A percentile compares a stretch with the other conserved stretches of the same genome.
Evolutionary conservation across 2,329 filamentous ascomycete genomes (phyloP).

Genomic region (Blumeriella jaapii): DNA sequence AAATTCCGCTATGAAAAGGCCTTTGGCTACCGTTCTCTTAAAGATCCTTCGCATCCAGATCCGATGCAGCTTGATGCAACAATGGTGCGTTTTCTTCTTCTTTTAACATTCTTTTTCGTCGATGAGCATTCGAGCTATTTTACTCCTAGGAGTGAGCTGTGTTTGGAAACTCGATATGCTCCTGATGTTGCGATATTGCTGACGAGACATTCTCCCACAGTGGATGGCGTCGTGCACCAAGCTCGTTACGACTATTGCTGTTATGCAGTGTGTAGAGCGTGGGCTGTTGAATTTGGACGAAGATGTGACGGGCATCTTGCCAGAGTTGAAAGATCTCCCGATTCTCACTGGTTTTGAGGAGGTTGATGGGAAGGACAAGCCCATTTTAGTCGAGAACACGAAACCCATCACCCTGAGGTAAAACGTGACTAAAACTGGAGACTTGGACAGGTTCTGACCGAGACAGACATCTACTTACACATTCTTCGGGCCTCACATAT

Average conservation of each 20-base stretch:
- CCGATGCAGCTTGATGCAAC: conserved; percentile 48
- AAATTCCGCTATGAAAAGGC: conserved; percentile 28
- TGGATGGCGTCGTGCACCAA: conserved; percentile 50
- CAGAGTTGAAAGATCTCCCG: conserved; percentile 20
- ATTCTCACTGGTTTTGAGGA: conserved; percentile 22
- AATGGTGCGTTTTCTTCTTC: too few relatives aligned
- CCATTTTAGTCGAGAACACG: conserved; percentile 14
- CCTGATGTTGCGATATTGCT: too few relatives aligned
- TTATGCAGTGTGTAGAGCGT: conserved; percentile 46
- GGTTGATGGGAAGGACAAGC: conserved; percentile 10
- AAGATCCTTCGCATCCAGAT: conserved; percentile 37
- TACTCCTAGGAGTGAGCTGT: too few relatives aligned
- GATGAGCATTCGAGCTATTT: too few relatives aligned
- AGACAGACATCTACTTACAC: conserved; percentile 20
- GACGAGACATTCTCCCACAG: too few relatives aligned
- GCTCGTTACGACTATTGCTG: conserved; percentile 38
- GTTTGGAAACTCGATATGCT: too few relatives aligned
- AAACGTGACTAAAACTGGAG: too few relatives aligned
- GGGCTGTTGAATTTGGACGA: conserved; percentile 38
- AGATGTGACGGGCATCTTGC: conserved; percentile 19
- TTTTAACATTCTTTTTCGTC: too few relatives aligned
- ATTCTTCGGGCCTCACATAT: conserved; percentile 21
- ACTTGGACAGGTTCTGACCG: too few relatives aligned
- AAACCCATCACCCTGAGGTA: conserved; percentile 25
- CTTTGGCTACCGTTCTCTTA: conserved; percentile 31